These are phyloP conservation scores for Fraxinus excelsior DNA, from an alignment of 257 asterid species.

Conservation along the genomic window DNA sequence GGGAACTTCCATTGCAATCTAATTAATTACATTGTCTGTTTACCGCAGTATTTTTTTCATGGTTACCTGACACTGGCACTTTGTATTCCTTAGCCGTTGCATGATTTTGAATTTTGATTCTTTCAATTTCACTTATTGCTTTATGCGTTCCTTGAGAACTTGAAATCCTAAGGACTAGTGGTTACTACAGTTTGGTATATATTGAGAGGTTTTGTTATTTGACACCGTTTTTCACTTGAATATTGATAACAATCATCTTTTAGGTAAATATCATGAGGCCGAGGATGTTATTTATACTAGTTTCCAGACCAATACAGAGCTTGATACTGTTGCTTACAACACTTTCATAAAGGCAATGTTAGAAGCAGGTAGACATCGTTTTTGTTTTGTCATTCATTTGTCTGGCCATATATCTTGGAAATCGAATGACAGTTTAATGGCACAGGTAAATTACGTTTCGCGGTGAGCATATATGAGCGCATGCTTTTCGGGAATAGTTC, in stretches of 20 bases:
- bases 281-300: constrained; percentile 57
- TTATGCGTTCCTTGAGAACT: constrained; percentile 3
- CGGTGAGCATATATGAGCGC: constrained; percentile 69
- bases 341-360: constrained; percentile 87
- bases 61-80: neutral
- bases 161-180: neutral
- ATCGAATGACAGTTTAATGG: constrained; percentile 27
- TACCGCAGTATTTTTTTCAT: neutral
- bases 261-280: constrained; percentile 67
- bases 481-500: constrained; percentile 62
- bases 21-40: too few species aligned
- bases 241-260: constrained; percentile 27
- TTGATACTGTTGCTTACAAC: constrained; percentile 93
- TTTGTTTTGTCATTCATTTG: constrained; percentile 12
- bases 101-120: neutral
- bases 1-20: neutral
- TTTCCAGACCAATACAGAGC: constrained; percentile 63
- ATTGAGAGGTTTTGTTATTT: neutral
- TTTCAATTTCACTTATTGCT: constrained; percentile 11
- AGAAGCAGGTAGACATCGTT: constrained; percentile 64
- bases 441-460: constrained; percentile 76
- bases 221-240: constrained; percentile 13
- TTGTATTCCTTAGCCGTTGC: neutral
- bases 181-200: constrained; percentile 6
- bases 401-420: constrained; percentile 16